Evolutionary conservation across 768 basidiomycete species (phyloP).

Genomic region (Pisolithus microcarpus): DNA sequence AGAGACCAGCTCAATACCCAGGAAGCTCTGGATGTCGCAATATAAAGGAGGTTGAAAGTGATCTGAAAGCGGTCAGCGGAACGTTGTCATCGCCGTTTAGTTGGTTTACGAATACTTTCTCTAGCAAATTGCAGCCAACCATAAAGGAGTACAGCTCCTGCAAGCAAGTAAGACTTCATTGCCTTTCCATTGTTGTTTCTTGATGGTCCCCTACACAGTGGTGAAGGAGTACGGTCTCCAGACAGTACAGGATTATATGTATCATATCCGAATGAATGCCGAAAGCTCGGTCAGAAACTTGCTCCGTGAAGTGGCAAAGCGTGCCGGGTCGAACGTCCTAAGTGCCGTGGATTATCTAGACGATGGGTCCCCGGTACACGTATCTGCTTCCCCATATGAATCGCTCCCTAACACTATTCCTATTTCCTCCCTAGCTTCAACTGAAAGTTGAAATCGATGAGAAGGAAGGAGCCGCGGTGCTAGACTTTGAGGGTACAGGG

Average conservation of each 20-base stretch:
- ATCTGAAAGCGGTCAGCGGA: conserved; percentile 72
- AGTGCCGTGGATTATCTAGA: conserved; percentile 78
- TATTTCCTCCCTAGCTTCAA: conserved; percentile 43
- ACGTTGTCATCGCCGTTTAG: background rate
- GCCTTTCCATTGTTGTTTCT: conserved; percentile 5
- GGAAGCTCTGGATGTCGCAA: conserved; percentile 85
- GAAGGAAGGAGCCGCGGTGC: conserved; percentile 62
- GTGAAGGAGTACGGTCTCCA: conserved; percentile 80
- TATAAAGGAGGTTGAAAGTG: conserved; percentile 84
- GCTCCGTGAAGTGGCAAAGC: conserved; percentile 65
- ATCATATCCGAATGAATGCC: conserved; percentile 82
- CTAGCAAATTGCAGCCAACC: conserved; percentile 90
- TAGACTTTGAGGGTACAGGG: conserved; percentile 83
- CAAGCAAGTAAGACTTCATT: conserved; percentile 52
- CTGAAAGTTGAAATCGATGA: conserved; percentile 75
- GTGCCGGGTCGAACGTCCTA: conserved; percentile 57
- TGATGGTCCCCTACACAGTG: conserved; percentile 36
- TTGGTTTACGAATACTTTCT: background rate
- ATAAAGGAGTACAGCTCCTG: conserved; percentile 84
- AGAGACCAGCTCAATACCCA: conserved; percentile 72
- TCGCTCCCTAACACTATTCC: background rate
- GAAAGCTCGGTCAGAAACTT: conserved; percentile 81
- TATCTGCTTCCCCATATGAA: background rate
- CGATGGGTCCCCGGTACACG: conserved; percentile 72
- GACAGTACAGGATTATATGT: conserved; percentile 92